Conservation (phyloP, 352 stramenopile genomes). For the Pythium vanterpoolii region DNA sequence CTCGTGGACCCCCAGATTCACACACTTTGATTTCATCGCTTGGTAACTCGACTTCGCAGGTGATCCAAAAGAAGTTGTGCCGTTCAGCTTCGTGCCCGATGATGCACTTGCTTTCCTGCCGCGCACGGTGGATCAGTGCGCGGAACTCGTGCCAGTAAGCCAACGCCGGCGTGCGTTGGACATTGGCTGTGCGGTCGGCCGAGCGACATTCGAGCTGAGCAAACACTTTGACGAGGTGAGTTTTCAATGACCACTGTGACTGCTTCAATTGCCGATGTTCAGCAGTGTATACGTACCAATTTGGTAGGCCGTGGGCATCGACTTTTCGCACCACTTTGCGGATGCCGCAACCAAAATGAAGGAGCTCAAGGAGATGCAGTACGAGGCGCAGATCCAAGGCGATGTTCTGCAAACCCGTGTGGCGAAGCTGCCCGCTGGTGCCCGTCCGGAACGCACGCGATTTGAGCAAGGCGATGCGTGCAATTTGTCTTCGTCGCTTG, state of each 20-base stretch:
- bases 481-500: constrained; percentile 65
- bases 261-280: not conserved
- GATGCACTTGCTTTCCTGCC: constrained; percentile 88
- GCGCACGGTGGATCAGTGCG: constrained; percentile 71
- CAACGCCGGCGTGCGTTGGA: constrained; percentile 88
- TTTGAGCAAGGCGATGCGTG: constrained; percentile 96
- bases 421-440: constrained; percentile 57
- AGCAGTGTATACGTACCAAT: not conserved
- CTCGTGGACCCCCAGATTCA: not conserved
- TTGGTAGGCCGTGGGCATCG: constrained; percentile 85
- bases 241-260: not conserved
- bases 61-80: constrained; percentile 59
- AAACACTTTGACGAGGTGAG: constrained; percentile 88
- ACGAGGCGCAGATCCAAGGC: constrained; percentile 87
- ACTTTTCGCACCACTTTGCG: constrained; percentile 92
- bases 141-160: constrained; percentile 42
- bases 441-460: constrained; percentile 41
- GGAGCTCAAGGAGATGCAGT: constrained; percentile 66
- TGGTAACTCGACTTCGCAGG: constrained; percentile 26
- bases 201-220: constrained; percentile 92
- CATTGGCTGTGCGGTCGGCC: constrained; percentile 93
- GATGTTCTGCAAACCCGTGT: constrained; percentile 66
- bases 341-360: constrained; percentile 87
- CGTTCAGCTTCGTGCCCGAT: constrained; percentile 64
- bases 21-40: not conserved